These are phyloP conservation scores for Gracilaria domingensis DNA, from an alignment of 23 red algal genomes.

Conservation along the genomic window DNA sequence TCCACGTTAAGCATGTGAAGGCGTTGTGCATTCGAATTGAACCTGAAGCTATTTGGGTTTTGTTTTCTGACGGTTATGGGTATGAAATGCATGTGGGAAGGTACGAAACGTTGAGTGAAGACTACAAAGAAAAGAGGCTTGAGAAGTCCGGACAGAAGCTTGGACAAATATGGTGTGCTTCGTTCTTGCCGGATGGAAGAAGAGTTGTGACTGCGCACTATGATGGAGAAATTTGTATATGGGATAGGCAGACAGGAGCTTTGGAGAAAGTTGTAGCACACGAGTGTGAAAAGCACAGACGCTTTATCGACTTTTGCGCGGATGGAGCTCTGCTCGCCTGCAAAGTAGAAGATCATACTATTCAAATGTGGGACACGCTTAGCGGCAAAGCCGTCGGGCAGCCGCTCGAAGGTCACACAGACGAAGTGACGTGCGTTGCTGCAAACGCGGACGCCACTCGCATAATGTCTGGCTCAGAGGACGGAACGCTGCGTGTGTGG, in stretches of 20 bases:
- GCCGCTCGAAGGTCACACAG: no score
- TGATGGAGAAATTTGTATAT: constrained; percentile 3
- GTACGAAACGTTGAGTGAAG: background rate
- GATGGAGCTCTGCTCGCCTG: no score
- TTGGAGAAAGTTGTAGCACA: background rate
- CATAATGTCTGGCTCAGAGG: background rate
- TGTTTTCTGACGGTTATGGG: no score
- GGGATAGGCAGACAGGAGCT: background rate
- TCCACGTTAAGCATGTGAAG: no score
- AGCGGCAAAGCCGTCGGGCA: no score
- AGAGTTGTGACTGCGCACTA: constrained; percentile 3
- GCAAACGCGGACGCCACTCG: background rate
- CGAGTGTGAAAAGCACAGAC: background rate
- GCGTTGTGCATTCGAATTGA: no score
- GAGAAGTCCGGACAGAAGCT: background rate
- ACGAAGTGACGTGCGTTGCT: constrained; percentile 8
- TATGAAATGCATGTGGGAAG: no score
- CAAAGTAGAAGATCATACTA: no score
- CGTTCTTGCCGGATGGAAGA: constrained; percentile 1
- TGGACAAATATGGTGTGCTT: background rate
- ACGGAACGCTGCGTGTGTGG: no score
- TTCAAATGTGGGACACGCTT: no score
- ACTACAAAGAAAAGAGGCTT: constrained; percentile 15
- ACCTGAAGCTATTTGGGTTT: no score
- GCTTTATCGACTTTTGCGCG: background rate